Evolutionary conservation across 2,329 filamentous ascomycete species (phyloP).

Genomic region (Pezicula carpinea): DNA sequence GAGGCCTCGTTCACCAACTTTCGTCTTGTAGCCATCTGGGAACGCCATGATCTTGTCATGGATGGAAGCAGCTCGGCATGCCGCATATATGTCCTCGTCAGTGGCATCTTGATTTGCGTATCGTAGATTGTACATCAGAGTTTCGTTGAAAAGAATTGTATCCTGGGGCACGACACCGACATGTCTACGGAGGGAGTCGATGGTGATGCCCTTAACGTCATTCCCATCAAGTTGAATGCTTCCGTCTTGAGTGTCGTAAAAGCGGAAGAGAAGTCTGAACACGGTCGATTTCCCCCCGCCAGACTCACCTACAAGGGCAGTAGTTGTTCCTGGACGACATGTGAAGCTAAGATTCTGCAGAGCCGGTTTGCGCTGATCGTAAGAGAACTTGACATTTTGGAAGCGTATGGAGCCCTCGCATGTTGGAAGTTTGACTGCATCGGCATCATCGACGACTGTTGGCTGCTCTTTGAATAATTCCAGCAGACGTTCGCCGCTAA

Average conservation of each 20-base stretch:
- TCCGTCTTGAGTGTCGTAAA: constrained; percentile 82
- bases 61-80: constrained; percentile 82
- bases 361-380: constrained; percentile 81
- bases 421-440: constrained; percentile 55
- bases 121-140: constrained; percentile 88
- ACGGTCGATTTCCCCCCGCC: constrained; percentile 96
- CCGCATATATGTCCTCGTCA: constrained; percentile 75
- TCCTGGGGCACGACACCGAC: constrained; percentile 98
- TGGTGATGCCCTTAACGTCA: constrained; percentile 81
- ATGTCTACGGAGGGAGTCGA: constrained; percentile 84
- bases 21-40: constrained; percentile 82
- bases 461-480: constrained; percentile 96
- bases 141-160: constrained; percentile 91
- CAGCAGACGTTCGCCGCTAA: constrained; percentile 90
- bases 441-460: constrained; percentile 75
- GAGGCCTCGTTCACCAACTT: constrained; percentile 85
- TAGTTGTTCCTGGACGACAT: constrained; percentile 85
- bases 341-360: constrained; percentile 80
- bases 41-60: constrained; percentile 89
- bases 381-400: constrained; percentile 85
- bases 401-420: constrained; percentile 83
- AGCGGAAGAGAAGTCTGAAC: constrained; percentile 92
- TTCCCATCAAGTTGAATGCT: constrained; percentile 79
- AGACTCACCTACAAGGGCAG: constrained; percentile 92
- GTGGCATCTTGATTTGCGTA: constrained; percentile 81